Percentiles rank a stretch among this genome's conserved stretches.
Evolutionary conservation across 306 rosid genomes (phyloP).

Genomic region (Gynostemma pentaphyllum): DNA sequence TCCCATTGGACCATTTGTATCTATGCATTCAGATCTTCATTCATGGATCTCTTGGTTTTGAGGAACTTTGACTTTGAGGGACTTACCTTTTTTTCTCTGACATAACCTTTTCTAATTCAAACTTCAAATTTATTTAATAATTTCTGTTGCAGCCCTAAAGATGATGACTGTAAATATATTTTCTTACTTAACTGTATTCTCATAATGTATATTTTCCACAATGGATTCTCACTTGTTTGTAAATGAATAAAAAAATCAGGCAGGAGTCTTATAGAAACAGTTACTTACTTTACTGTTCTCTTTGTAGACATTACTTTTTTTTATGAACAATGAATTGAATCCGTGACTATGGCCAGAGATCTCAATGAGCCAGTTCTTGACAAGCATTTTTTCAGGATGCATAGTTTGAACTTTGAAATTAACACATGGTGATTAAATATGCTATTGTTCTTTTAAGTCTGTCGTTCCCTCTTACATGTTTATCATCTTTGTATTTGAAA

Average conservation of each 20-base stretch:
- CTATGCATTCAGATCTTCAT: no score
- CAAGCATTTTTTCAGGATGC: not conserved
- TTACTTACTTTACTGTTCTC: not conserved
- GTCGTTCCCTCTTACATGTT: not conserved
- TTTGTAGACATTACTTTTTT: not conserved
- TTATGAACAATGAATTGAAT: not conserved
- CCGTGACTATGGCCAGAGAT: not conserved
- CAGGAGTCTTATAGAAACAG: not conserved
- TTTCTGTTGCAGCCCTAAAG: not conserved
- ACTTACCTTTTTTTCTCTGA: not conserved
- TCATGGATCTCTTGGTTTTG: no score
- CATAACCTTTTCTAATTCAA: not conserved
- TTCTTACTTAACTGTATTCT: not conserved
- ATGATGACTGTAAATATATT: not conserved
- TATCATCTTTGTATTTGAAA: slow-evolving; percentile 20
- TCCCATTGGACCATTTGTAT: no score
- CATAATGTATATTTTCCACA: not conserved
- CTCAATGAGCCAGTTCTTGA: not conserved
- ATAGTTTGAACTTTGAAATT: no score
- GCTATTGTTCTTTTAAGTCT: not conserved
- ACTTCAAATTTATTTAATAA: not conserved
- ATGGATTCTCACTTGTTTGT: not conserved
- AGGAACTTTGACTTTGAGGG: not conserved
- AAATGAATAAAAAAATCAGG: not conserved
- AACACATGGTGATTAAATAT: not conserved